Base-by-base conservation (phyloP, 176 grass and related monocot species). In the Raddia distichophylla region DNA sequence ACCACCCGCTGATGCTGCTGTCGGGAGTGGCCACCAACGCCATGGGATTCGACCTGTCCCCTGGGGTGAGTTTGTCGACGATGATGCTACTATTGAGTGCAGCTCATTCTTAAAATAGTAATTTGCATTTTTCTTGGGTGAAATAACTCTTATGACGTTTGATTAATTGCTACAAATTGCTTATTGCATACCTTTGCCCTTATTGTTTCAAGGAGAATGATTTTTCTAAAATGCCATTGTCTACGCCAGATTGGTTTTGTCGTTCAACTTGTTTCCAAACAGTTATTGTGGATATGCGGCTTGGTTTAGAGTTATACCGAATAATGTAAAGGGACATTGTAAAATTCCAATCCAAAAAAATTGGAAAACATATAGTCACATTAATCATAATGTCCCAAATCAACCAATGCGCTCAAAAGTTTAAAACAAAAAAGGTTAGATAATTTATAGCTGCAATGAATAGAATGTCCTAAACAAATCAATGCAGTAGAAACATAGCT, bases 1-100 rank as follows among this genome's bases (percentile, higher is more conserved):
- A 99, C 77, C 96, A 99, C 80, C 93, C 96, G 13, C 87, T 99
- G 84, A 91, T 99, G 90, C 93, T 99, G 67, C 87, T 99, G 34
- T 99, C 91, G 22, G 96, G 96, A 66, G 93, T 99, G 59, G 96
- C 86, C 59, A 93, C 96, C 6, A 99, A 99, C 33, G 96, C 96
- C 3, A 69, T 95, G 7, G 93, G 93, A 81, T 99, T 99, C 86
- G 96, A 99, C 91, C 91, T 99, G 64, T 95, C 96, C 18, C 96
- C 93, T 60, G 90, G 88, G 93, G 96, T 99, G 67, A 93, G 79
- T 86, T 70, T 20, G 68, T 60, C 49, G 16, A 18, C 54, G 5
- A 56, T 54, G 33, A 45, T 0, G 57, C 20, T 55, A 49, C 40
- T 79, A 0, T n/a, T 68, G 55, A 68, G 8, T 9, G 50, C 44